Evolutionary conservation across 108 stramenopile genomes (phyloP), one percentile per base, ranked within the genome.

Genomic region (Stephanodiscus triporus): DNA sequence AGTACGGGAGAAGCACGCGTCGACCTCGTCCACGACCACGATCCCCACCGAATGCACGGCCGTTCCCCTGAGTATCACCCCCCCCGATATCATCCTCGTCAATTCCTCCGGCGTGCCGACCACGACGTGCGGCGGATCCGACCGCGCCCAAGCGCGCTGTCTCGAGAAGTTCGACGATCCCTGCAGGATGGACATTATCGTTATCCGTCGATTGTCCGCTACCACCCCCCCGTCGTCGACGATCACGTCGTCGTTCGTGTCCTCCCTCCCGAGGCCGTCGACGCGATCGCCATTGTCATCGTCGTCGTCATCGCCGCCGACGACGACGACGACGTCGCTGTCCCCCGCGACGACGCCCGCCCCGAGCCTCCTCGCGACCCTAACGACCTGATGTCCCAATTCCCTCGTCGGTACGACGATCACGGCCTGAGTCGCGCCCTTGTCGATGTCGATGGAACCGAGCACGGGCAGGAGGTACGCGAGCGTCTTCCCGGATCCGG

Each of bases 11-110:
- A 95, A 67, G 72, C 92, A 95, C 4, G 92, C 91, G 84, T 96
- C 94, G 1, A 96, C 96, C 76, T 98, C 97, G 84, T 98, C 97
- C 1, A 98, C 95, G 7, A 96, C 95, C 1, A 98, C 92, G 43
- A 81, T 85, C 34, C 83, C 69, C 40, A 97, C 87, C 42, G 89
- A 79, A 60, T 90, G 88, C 55, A 85, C 80, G 22, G 8, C 0
- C 13, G 27, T 14, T 5, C 29, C 55, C 10, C 87, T 73, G 17
- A 74, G 70, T 19, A 97, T 59, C n/a, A 1, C 96, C 95, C 0
- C 91, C 95, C 37, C 77, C 76, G 20, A 79, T 77, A 96, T 89
- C 82, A 97, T 92, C 45, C 84, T 70, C 8, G 83, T 75, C 16
- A 97, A 72, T 63, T 91, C 91, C 19, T 81, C 68, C 8, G 97